Conservation (phyloP, 768 basidiomycete genomes). For the Lentinula sp. region DNA sequence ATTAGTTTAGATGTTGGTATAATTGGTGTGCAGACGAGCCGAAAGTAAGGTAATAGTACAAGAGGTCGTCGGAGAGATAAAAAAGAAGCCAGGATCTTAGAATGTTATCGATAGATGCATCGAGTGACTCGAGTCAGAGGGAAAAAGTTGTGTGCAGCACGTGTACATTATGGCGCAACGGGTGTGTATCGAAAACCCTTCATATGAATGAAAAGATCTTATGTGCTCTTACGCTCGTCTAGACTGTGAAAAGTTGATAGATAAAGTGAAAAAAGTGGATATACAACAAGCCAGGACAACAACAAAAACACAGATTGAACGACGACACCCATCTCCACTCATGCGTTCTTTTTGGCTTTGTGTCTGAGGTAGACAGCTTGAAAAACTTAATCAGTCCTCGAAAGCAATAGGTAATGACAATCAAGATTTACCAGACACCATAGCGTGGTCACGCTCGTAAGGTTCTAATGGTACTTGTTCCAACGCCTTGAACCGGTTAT, state of each 20-base stretch:
- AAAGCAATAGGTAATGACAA: not conserved
- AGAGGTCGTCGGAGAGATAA: not conserved
- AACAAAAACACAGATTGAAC: slow-evolving; percentile 4
- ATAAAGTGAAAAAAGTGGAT: not conserved
- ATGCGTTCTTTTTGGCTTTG: slow-evolving; percentile 4
- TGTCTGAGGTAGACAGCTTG: slow-evolving; percentile 6
- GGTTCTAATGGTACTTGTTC: slow-evolving; percentile 96
- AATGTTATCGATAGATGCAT: not conserved
- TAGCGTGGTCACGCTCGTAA: slow-evolving; percentile 86
- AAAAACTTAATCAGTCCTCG: not conserved
- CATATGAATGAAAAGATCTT: too few species aligned
- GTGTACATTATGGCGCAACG: not conserved
- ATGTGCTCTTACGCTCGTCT: not conserved
- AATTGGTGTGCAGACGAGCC: too few species aligned
- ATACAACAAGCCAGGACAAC: not conserved
- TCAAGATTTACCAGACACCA: slow-evolving; percentile 65
- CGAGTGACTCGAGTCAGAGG: not conserved
- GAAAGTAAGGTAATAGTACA: not conserved
- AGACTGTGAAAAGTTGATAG: slow-evolving; percentile 4
- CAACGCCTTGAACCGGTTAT: slow-evolving; percentile 81
- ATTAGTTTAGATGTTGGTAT: not conserved
- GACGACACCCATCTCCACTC: not conserved
- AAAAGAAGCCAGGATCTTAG: not conserved
- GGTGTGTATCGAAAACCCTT: too few species aligned
- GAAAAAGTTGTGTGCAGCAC: not conserved